phyloP scores from a whole-genome alignment of 768 basidiomycete genomes.

The Termitomyces sp. region DNA sequence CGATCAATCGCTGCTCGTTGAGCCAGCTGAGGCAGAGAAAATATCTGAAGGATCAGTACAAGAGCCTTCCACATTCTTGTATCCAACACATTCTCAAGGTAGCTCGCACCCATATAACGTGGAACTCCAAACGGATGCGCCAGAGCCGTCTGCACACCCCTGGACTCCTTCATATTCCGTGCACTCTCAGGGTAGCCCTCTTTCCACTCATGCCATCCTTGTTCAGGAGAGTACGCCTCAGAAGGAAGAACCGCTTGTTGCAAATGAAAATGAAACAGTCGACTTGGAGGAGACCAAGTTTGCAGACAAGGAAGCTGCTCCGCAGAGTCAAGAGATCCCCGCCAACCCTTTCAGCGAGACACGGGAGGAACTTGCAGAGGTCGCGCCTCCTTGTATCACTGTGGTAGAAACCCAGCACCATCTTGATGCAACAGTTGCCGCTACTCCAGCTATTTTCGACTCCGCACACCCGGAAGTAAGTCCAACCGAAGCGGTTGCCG shows the following conservation, averaged over 20 bases:
- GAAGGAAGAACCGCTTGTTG: background rate
- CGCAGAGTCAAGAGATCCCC: background rate
- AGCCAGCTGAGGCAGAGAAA: background rate
- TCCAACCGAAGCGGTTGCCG: background rate
- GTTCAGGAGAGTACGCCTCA: background rate
- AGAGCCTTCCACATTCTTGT: conserved; percentile 31
- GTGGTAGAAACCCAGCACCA: background rate
- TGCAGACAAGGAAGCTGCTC: conserved; percentile 7
- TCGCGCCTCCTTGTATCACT: background rate
- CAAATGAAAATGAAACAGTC: background rate
- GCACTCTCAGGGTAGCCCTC: conserved; percentile 32
- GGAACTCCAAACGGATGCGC: conserved; percentile 2
- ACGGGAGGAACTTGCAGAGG: background rate
- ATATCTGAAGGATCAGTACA: background rate
- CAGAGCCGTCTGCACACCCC: conserved; percentile 15
- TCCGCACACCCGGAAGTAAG: background rate
- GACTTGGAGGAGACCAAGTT: conserved; percentile 9
- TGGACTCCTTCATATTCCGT: conserved; percentile 41
- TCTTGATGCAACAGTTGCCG: background rate
- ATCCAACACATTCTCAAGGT: conserved; percentile 33
- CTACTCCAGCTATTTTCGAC: background rate
- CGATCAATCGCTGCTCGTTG: no score
- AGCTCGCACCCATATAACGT: conserved; percentile 15
- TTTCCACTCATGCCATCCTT: conserved; percentile 10
- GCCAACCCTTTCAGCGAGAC: background rate